Base-by-base conservation (phyloP, 2,329 filamentous ascomycete genomes). In the Diaporthe capsici region DNA sequence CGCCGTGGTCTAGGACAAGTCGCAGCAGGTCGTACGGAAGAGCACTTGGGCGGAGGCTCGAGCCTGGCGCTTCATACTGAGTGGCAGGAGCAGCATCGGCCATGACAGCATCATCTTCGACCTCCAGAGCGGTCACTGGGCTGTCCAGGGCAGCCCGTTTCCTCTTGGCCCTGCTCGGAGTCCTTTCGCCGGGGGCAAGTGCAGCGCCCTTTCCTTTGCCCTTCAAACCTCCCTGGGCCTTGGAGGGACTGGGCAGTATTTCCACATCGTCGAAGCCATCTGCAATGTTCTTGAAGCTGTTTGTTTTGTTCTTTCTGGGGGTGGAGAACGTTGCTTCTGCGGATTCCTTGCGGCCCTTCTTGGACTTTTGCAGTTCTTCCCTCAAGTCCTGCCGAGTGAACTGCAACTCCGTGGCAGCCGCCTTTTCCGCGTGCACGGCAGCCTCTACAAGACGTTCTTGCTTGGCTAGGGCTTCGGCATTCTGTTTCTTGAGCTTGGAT, bases 261-360 rank as follows among this genome's bases (percentile, higher is more conserved):
- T 92, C 90, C 77, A 91, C 86, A 76, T 94, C 91, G 76, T 96
- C 94, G 79, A 97, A 97, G 0, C 94, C 94, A 83, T 97, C 94
- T 1, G 93, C 89, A 68, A 94, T 85, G 1, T 89, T 74, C 22
- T 72, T 87, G 84, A 90, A 90, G 1, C 89, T 91, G 39, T 87
- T 83, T 1, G 84, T 81, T 78, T 85, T 87, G 42, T 87, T 88
- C 81, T 91, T 92, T 80, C 88, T 94, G 3, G 92, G 92, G 0
- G 93, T 94, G 1, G 86, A 88, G 0, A 84, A 81, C 0, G 85
- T 84, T 71, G 82, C 85, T 5, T 80, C 79, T 4, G 79, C 80
- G 28, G 81, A 81, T 22, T 87, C 88, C 79, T 86, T 90, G 74
- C 90, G 83, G 12, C 76, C 77, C 71, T 80, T 79, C 71, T 81